A percentile compares a stretch with the other conserved stretches of the same genome.
Conservation (phyloP, 345 rosid genomes). For the Salix caprea region DNA sequence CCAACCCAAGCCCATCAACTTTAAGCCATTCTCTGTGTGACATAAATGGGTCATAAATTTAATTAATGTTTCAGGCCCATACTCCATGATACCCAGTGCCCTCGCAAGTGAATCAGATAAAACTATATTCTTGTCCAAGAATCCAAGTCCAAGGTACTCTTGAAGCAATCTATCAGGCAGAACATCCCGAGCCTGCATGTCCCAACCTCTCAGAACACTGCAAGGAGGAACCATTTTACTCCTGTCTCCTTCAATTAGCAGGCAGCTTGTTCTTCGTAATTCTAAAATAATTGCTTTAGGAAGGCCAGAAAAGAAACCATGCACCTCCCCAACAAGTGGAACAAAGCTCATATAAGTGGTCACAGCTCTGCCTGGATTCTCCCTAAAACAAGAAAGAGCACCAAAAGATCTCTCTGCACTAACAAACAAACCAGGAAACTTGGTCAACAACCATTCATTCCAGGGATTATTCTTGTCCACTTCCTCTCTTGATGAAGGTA, state of each 20-base stretch:
- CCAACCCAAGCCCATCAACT: slow-evolving; percentile 67
- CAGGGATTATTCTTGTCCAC: slow-evolving; percentile 89
- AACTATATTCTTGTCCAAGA: slow-evolving; percentile 63
- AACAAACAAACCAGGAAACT: slow-evolving; percentile 74
- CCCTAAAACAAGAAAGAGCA: slow-evolving; percentile 75
- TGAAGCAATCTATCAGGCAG: slow-evolving; percentile 57
- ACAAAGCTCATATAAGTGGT: slow-evolving; percentile 79
- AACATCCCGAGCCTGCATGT: slow-evolving; percentile 52
- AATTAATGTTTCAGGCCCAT: slow-evolving; percentile 67
- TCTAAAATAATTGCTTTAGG: slow-evolving; percentile 62
- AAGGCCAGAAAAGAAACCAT: slow-evolving; percentile 80
- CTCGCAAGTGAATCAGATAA: slow-evolving; percentile 74
- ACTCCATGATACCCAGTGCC: slow-evolving; percentile 71
- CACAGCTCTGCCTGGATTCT: slow-evolving; percentile 74
- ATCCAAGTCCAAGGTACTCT: slow-evolving; percentile 80
- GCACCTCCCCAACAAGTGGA: slow-evolving; percentile 88
- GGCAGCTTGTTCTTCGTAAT: slow-evolving; percentile 63
- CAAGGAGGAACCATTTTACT: slow-evolving; percentile 81
- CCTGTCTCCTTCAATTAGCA: slow-evolving; percentile 72
- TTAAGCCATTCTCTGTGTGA: slow-evolving; percentile 46
- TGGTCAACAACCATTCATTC: slow-evolving; percentile 87
- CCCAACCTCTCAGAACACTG: slow-evolving; percentile 86
- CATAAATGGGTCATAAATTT: slow-evolving; percentile 57
- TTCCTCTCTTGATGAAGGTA: slow-evolving; percentile 97
- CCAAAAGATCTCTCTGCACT: slow-evolving; percentile 63